These are phyloP conservation scores for Lanmaoa rubissima DNA, from an alignment of 768 basidiomycete genomes.

Conservation along the genomic window DNA sequence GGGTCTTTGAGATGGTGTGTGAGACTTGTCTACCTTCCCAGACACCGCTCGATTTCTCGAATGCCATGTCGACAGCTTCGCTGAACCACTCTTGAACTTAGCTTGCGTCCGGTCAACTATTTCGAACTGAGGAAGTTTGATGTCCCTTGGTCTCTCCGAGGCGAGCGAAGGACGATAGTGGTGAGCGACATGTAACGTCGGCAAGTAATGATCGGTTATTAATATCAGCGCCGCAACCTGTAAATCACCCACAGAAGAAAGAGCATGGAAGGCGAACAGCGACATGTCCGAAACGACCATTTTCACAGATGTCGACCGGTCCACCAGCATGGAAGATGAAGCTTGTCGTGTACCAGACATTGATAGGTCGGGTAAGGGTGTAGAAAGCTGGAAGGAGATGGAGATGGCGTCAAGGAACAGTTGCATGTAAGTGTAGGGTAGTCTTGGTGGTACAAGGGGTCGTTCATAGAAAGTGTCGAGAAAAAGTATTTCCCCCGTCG, in stretches of 20 bases:
- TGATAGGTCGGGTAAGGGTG: conserved; percentile 1
- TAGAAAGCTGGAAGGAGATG: conserved; percentile 15
- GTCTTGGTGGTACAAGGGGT: conserved; percentile 56
- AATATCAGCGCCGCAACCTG: conserved; percentile 60
- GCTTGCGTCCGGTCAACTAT: conserved; percentile 61
- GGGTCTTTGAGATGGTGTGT: conserved; percentile 18
- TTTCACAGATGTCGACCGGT: conserved; percentile 12
- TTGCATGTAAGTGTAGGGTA: conserved; percentile 52
- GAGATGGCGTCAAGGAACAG: conserved; percentile 43
- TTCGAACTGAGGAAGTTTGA: conserved; percentile 53
- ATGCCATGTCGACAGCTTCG: conserved; percentile 64
- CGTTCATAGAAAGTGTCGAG: conserved; percentile 49
- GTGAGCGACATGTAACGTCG: conserved; percentile 48
- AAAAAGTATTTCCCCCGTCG: too few species aligned
- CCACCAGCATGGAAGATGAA: not conserved
- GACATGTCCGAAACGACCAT: conserved; percentile 48
- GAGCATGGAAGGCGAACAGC: conserved; percentile 47
- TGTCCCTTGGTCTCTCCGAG: conserved; percentile 18
- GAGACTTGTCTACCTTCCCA: conserved; percentile 15
- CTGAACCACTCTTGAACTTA: conserved; percentile 39
- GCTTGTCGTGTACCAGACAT: not conserved
- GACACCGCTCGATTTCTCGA: conserved; percentile 35
- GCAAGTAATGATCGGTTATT: conserved; percentile 69
- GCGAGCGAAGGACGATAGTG: conserved; percentile 43
- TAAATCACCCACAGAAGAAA: conserved; percentile 16